Evolutionary conservation across 305 asterid species (phyloP).

Genomic region (Fraxinus floribunda): DNA sequence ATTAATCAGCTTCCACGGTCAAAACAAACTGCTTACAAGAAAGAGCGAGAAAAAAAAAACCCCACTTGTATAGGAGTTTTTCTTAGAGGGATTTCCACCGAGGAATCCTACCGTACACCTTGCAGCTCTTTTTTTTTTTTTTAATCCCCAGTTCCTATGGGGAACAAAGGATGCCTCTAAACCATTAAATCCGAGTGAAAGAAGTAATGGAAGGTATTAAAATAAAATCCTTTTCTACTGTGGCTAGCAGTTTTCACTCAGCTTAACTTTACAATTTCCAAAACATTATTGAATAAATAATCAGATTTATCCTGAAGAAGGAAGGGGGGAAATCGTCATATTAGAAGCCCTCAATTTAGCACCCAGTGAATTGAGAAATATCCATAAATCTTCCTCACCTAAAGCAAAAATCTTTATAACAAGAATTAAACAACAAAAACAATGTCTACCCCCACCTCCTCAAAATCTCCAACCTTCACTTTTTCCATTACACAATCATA

Average conservation of each 20-base stretch:
- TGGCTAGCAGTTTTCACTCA: background rate
- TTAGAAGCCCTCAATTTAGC: background rate
- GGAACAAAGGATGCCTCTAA: background rate
- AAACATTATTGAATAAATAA: background rate
- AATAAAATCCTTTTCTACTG: background rate
- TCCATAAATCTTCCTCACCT: background rate
- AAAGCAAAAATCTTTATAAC: background rate
- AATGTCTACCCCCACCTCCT: background rate
- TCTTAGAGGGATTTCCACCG: background rate
- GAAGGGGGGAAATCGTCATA: background rate
- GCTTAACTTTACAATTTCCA: background rate
- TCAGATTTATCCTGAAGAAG: background rate
- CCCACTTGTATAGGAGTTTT: background rate
- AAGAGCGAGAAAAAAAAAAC: too few species aligned
- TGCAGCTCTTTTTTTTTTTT: background rate
- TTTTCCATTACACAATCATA: background rate
- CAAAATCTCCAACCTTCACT: background rate
- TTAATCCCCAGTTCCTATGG: background rate
- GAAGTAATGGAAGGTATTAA: background rate
- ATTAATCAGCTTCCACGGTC: background rate
- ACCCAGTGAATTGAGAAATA: background rate
- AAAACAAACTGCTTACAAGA: background rate
- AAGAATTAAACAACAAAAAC: too few species aligned
- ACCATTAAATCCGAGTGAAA: background rate
- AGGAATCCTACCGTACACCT: background rate